Conservation (phyloP, 2,329 filamentous ascomycete genomes). For the Fusarium sp. region DNA sequence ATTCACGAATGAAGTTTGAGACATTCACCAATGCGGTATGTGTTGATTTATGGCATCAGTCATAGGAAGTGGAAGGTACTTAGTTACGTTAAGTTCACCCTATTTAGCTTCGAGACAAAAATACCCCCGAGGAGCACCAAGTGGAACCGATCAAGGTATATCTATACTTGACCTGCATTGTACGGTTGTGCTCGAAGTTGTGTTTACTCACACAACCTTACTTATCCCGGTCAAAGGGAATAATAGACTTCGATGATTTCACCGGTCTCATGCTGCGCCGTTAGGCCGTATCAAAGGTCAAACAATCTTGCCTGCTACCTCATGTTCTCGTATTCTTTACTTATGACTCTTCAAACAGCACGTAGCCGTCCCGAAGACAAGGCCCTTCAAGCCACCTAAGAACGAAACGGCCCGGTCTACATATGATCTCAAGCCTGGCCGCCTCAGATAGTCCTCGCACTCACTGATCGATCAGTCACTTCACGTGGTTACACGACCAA, state of each 20-base stretch:
- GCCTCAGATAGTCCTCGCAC: not conserved
- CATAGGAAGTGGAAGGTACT: too few species aligned
- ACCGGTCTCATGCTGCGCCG: not conserved
- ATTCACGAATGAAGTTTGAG: constrained; percentile 5
- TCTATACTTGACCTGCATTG: not conserved
- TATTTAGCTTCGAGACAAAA: not conserved
- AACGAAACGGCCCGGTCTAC: constrained; percentile 9
- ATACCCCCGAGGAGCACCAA: not conserved
- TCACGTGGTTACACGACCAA: not conserved
- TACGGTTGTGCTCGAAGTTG: not conserved
- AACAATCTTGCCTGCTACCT: constrained; percentile 20
- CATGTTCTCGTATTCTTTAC: constrained; percentile 24
- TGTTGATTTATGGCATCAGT: not conserved
- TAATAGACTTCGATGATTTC: not conserved
- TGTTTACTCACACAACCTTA: not conserved
- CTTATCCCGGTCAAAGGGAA: not conserved
- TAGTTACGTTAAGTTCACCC: not conserved
- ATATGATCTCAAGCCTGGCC: not conserved
- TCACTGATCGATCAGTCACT: not conserved
- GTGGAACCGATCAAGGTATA: not conserved
- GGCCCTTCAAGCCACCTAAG: constrained; percentile 31
- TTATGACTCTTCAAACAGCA: constrained; percentile 17
- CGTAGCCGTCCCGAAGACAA: constrained; percentile 34
- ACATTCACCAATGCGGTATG: constrained; percentile 22
- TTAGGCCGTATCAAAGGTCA: not conserved